Base-by-base conservation (phyloP, 805 yeast species). In the Geotrichum ghanense region DNA sequence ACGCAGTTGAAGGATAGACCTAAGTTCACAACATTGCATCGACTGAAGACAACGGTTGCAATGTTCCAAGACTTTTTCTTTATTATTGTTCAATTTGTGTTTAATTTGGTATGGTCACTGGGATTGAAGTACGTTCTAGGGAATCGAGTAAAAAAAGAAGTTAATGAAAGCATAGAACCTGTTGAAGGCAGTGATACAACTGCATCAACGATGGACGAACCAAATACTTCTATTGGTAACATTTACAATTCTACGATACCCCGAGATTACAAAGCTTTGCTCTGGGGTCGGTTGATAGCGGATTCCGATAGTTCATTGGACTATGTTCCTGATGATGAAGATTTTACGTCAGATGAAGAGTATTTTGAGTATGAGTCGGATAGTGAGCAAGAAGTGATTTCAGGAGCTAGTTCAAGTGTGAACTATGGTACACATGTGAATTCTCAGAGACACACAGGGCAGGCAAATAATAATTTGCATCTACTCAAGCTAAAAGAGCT, bases 271-370 rank as follows among this genome's bases (percentile, higher is more conserved):
- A 39, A 39, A 16, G 14, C 25, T 3, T 50, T 69, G 4, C 51
- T 71, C 27, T 47, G 50, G n/a, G 59, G 56, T 5, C 55, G 49
- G 25, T 22, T 51, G 35, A 53, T 67, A 3, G 63, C 72, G 16
- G 75, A 71, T 22, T 51, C 59, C 19, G 75, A 72, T 47, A 57
- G 51, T 22, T 62, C 67, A 2, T 61, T 53, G 22, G 71, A 68
- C 40, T 62, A 58, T 42, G 55, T 51, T 9, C 51, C 52, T 31
- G 56, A 47, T n/a, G 23, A 20, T 20, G 50, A 45, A 14, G 47
- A 45, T 14, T 22, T 24, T 2, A 48, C 42, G 12, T 47, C 43
- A 2, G 46, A 43, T 10, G 53, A 45, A 7, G 43, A 45, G 6
- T 50, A 47, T 31, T 53, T 51, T 26, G 53, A 45, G 31, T 52